A percentile compares a stretch with the other conserved stretches of the same genome.
Evolutionary conservation across 108 stramenopile species (phyloP).

Genomic region (Craspedostauros australis): DNA sequence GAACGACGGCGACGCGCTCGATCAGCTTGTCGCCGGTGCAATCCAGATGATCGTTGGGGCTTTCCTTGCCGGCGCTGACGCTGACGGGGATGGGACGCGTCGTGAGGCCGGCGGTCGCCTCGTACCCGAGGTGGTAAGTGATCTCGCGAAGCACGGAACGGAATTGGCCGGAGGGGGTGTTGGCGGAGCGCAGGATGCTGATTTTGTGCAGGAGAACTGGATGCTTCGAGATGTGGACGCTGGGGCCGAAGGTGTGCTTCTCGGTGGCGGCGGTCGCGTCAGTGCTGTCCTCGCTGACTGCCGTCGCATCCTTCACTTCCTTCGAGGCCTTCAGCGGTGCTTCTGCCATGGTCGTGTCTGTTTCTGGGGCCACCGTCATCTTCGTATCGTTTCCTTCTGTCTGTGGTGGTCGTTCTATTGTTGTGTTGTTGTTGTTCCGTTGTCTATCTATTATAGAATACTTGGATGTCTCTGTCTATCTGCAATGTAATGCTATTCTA

Average conservation of each 20-base stretch:
- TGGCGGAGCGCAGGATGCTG: constrained; percentile 62
- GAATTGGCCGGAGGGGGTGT: constrained; percentile 75
- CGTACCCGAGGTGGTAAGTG: constrained; percentile 96
- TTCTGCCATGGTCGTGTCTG: too few species aligned
- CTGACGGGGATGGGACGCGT: constrained; percentile 59
- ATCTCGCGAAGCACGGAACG: constrained; percentile 85
- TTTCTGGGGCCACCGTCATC: too few species aligned
- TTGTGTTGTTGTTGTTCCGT: too few species aligned
- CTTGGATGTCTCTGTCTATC: too few species aligned
- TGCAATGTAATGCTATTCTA: too few species aligned
- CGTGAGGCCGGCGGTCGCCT: constrained; percentile 78
- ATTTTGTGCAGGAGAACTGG: constrained; percentile 78
- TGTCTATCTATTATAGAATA: too few species aligned
- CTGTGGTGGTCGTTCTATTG: too few species aligned
- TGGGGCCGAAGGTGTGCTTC: constrained; percentile 25
- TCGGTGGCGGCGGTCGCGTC: too few species aligned
- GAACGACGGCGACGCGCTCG: constrained; percentile 81
- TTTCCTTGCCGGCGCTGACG: constrained; percentile 45
- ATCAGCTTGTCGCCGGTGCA: constrained; percentile 47
- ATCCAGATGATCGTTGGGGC: constrained; percentile 37
- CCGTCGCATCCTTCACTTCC: too few species aligned
- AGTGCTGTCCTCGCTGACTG: too few species aligned
- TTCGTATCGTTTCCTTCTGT: too few species aligned
- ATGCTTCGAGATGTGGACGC: constrained; percentile 62
- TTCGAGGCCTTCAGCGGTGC: too few species aligned